Evolutionary conservation across 805 yeast genomes (phyloP), one percentile per base, ranked within the genome.

Genomic region (Candida ficus): DNA sequence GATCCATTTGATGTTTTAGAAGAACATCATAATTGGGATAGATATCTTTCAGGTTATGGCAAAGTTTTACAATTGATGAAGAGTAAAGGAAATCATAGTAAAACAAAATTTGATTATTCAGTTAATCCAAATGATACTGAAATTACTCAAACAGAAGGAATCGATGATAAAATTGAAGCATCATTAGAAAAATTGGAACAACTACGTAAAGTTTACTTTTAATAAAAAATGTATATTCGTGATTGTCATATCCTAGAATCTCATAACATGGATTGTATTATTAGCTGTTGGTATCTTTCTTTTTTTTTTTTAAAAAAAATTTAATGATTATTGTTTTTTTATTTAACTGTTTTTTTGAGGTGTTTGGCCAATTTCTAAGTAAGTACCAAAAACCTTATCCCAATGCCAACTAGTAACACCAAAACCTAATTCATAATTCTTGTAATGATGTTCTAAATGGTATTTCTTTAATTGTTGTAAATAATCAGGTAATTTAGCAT

Each of bases 371-470:
- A 53, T 38, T 30, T 75, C 71, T 54, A 88, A 69, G 49, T 79
- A 82, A 30, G 98, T 91, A 43, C 84, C 86, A 61, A 93, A 93
- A 10, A 93, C 86, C 21, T 66, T 74, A 63, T 93, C 99, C 99
- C 99, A 93, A 65, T 87, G 87, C 66, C 77, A 80, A 46, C 89
- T 76, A 23, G 98, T 88, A 47, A 93, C 98, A 52, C 99, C 99
- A 53, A 90, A 93, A 1, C 98, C 99, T 53, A 90, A 68, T 64
- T 95, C 95, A 64, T 87, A 93, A 66, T 93, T 91, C 70, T 91
- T 90, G 71, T 93, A 93, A 61, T 93, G 99, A 64, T 93, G 99
- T 62, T 91, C 98, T 64, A 93, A 74, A 63, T 93, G 99, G 60
- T 88, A 82, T 37, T 84, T 86, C 65, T 93, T 93, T 57, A 88